Evolutionary conservation across 257 asterid species (phyloP).

Genomic region (Schizonepeta tenuifolia): DNA sequence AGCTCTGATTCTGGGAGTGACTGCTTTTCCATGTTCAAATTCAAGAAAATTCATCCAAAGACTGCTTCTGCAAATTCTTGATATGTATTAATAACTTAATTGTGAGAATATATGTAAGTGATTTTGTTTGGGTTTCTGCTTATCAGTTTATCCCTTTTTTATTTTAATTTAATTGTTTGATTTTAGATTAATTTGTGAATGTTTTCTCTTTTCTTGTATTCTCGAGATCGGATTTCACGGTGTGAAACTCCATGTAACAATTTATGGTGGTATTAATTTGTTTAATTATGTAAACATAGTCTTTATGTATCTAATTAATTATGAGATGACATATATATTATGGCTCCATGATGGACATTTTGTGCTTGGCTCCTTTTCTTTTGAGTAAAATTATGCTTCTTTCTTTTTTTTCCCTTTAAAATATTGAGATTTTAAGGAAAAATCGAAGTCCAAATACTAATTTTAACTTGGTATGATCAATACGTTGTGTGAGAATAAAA

Average conservation of each 20-base stretch:
- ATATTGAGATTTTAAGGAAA: no score
- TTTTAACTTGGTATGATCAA: no score
- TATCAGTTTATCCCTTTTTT: not conserved
- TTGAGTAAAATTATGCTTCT: no score
- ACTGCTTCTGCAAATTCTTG: slow-evolving; percentile 6
- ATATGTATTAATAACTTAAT: not conserved
- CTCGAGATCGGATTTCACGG: not conserved
- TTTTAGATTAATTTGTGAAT: not conserved
- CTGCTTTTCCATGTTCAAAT: slow-evolving; percentile 42
- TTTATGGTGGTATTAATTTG: not conserved
- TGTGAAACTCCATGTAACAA: not conserved
- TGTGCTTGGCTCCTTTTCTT: no score
- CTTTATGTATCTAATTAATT: no score
- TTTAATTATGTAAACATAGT: no score
- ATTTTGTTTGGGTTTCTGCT: not conserved
- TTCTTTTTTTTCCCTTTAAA: no score
- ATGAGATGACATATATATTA: no score
- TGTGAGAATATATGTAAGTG: not conserved
- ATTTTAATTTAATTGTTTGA: not conserved
- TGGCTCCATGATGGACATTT: no score
- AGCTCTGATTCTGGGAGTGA: not conserved
- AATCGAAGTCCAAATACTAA: no score
- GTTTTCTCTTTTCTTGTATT: not conserved
- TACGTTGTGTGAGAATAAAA: no score
- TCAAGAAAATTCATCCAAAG: slow-evolving; percentile 61